Base-by-base conservation (phyloP, 2,329 filamentous ascomycete species). In the Chaetomiaceae sp. region DNA sequence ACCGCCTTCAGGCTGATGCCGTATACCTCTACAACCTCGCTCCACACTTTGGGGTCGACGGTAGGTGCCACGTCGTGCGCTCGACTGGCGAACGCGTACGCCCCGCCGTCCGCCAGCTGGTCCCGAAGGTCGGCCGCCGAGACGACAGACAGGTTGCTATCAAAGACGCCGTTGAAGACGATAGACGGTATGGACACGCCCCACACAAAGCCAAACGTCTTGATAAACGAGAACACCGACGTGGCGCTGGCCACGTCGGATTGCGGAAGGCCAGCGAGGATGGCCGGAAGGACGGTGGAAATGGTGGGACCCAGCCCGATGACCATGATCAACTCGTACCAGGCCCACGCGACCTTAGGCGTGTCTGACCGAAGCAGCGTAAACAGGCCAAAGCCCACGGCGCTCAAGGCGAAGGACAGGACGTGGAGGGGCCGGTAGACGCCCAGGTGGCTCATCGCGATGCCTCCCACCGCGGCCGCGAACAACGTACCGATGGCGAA, bases 121-220 rank as follows among this genome's bases (percentile, higher is more conserved):
- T 6, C 15, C 26, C 34, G 22, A 7, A 45, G 17, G 6, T 20
- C 20, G 1, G 33, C 6, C 7, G 27, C 33, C 8, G 42, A 45
- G n/a, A 45, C 17, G 26, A 17, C 8, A 11, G 9, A 6, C 34
- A 45, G 34, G 18, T 45, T 45, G 17, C 24, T 20, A 24, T 38
- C 24, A 6, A 45, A 15, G 6, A 10, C 35, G 17, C 19, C 42
- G 27, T 41, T 33, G 38, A 41, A 41, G 27, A 30, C 14, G 11
- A 30, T 6, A n/a, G 62, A 64, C 0, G 68, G 63, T 29, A 78
- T 65, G 0, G 70, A 63, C 2, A 71, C 64, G 10, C 72, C 74
- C 58, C 74, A 69, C 3, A 70, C 66, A 15, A 63, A 57, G 2
- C 74, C 74, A 29, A 77, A 68, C 42, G 59, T 67, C 27, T 72